Base-by-base conservation (phyloP, 768 basidiomycete genomes). In the Boletellus emodensis region DNA sequence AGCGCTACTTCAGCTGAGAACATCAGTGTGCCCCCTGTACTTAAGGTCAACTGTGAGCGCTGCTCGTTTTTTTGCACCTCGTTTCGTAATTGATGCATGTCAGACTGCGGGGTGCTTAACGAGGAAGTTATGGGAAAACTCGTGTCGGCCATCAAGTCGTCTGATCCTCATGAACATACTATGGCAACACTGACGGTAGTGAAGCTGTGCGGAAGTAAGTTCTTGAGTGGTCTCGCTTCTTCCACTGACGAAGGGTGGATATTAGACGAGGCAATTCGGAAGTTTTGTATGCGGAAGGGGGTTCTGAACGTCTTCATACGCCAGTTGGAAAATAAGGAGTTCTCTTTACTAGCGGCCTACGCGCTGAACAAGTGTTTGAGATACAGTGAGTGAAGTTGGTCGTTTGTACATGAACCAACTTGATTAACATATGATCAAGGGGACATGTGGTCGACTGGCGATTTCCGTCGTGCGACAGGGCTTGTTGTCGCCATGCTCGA, bases 261-360 rank as follows among this genome's bases (percentile, higher is more conserved):
- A 10, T 10, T 10, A 56, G 55, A 36, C 15, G 4, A 36, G n/a
- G 11, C 5, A 0, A 14, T 46, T 22, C 36, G 44, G n/a, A 5
- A 24, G 3, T 44, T 17, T 18, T 56, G 40, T 20, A 5, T 10
- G 13, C 14, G 6, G n/a, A 13, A 44, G 2, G 12, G 32, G 0
- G 22, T 56, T 10, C 30, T 56, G 18, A 33, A 40, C 5, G 13
- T 49, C 18, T 56, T 63, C 15, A 9, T 64, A 9, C 30, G 37
- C 3, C 59, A 61, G 20, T n/a, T 63, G 28, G 44, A 45, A 42
- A 42, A 35, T 2, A 59, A 51, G 39, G 37, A 53, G 2, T 48
- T 34, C 4, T 51, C 61, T 4, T 39, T 58, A 8, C 51, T 61
- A 8, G 58, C 53, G n/a, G 59, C 59, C 11, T 61, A 62, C 5